phyloP scores from a whole-genome alignment of 805 yeast genomes.

The Candida coleopterorum region DNA sequence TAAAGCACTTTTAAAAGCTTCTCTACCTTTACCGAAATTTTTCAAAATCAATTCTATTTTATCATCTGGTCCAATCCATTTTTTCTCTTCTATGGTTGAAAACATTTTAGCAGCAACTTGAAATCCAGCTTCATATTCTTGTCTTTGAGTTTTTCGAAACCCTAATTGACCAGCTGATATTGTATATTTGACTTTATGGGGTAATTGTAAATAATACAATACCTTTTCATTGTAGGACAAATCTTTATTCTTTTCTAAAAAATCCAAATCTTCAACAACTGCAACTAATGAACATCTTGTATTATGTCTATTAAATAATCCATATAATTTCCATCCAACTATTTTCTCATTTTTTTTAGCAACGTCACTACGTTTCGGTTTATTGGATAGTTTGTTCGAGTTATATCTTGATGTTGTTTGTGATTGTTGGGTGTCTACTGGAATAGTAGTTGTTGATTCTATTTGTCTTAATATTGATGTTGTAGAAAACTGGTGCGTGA shows the following conservation, averaged over 20 bases:
- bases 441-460: neutral
- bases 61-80: conserved; percentile 45
- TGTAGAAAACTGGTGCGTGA: neutral
- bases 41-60: conserved; percentile 73
- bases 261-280: conserved; percentile 60
- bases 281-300: conserved; percentile 74
- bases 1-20: conserved; percentile 78
- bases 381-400: too few relatives aligned
- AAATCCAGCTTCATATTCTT: conserved; percentile 90
- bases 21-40: conserved; percentile 86
- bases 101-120: conserved; percentile 77
- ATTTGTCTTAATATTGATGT: conserved; percentile 1
- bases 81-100: conserved; percentile 60
- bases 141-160: conserved; percentile 82
- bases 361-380: neutral
- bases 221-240: conserved; percentile 64
- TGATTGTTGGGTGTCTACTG: neutral
- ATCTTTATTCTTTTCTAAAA: conserved; percentile 49
- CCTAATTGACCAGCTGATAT: conserved; percentile 84
- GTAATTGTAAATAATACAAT: conserved; percentile 71
- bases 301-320: conserved; percentile 76
- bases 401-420: conserved; percentile 1
- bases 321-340: conserved; percentile 71
- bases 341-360: conserved; percentile 19
- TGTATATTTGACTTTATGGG: conserved; percentile 65